Evolutionary conservation across 2,329 filamentous ascomycete species (phyloP), one percentile per base, ranked within the genome.

Genomic region (Fusarium sp.): DNA sequence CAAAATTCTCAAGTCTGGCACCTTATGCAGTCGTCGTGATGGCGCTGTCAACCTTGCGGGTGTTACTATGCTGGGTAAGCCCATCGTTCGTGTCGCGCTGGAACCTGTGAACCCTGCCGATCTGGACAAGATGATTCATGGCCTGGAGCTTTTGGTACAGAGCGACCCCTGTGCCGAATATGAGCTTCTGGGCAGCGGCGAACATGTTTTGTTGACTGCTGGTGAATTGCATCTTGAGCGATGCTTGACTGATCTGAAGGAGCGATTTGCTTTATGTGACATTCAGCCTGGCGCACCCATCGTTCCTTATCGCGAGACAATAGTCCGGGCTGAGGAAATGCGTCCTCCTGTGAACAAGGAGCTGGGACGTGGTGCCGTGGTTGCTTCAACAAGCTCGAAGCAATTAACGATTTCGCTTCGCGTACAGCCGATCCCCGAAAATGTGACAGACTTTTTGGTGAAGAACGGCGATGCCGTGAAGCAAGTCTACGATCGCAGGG

Each of bases 91-190:
- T 49, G 95, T 99, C 20, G 94, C 96, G 0, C 83, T 99, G n/a
- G 96, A 99, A 77, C 96, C 96, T 0, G 90, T 89, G 55, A 96
- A 96, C 77, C 96, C 96, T 0, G 90, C 88, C 25, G 94, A 99
- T 75, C 83, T 99, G 21, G 91, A 96, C 77, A 97, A 96, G 81
- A 96, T 99, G 94, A 94, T 99, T 57, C 86, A 88, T 8, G 96
- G 96, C 0, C 82, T 99, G 51, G 90, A 90, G 65, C 82, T 99
- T 18, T 87, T 99, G 2, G 94, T 97, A 31, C 94, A 97, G 75
- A 96, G 94, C 72, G 96, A 99, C 74, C 95, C 96, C 0, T 98
- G 96, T 74, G 96, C 95, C 15, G 90, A 97, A 76, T 99, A 99
- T 72, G 94, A 98, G 76, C 93, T 97, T 49, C 90, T 98, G 51